Evolutionary conservation across 495 filamentous ascomycete species (phyloP), one percentile per base, ranked within the genome.

Genomic region (Lasiosphaeria hispida): DNA sequence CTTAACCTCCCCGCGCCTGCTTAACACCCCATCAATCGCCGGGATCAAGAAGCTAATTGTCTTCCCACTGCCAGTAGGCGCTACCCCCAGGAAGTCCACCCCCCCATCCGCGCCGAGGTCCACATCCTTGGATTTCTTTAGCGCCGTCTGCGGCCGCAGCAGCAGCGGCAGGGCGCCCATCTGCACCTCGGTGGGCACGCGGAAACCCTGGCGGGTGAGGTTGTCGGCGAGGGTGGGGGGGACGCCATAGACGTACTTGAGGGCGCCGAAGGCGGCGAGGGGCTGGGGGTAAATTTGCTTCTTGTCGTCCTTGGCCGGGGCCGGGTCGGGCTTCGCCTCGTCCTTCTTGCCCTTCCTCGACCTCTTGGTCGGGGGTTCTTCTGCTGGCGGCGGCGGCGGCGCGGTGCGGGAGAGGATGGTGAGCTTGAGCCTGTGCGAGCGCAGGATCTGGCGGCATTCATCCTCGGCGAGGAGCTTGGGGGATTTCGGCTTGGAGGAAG

Each of bases 11-110:
- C 73, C 66, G 37, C 72, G 72, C 58, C 71, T 65, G 63, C 75
- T 75, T 33, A 93, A 75, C 44, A 93, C 83, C 47, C 81, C 78
- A 66, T 96, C 87, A 48, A 97, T 80, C 14, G 91, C 79, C 0
- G 92, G 91, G 23, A 99, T 87, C 67, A 97, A 70, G 65, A 96
- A 99, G 3, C 90, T 88, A 53, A 97, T 70, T 0, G 94, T 97
- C 76, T 99, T 99, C n/a, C 94, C 94, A 66, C 92, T 96, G 15
- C 94, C 94, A 3, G 94, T 99, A 3, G 95, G 95, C 11, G 94
- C 94, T 36, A 97, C 86, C 3, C 87, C 86, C 36, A 98, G 65
- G 34, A 98, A 82, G 79, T 97, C 87, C 2, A 89, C 60, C 4
- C 68, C 72, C 35, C 61, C 53, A 17, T 56, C 55, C 4, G 57